A percentile compares a stretch with the other conserved stretches of the same genome.
Evolutionary conservation across 108 stramenopile species (phyloP).

Genomic region (Thalassiosira profunda): DNA sequence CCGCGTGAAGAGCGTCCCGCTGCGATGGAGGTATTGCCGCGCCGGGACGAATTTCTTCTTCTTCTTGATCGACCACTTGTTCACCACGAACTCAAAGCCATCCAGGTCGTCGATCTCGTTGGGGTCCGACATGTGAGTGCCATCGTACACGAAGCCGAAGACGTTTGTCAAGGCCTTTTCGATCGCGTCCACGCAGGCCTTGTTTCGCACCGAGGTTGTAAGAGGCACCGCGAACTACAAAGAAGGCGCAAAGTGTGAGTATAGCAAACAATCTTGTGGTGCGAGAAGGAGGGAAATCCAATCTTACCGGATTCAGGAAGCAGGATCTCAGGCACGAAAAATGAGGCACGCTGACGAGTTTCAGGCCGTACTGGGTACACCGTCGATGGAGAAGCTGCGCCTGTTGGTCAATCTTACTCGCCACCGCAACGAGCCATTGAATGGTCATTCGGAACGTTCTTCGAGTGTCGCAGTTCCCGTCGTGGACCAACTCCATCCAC

Average conservation of each 20-base stretch:
- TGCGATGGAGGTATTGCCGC: constrained; percentile 81
- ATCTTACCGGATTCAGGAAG: constrained; percentile 70
- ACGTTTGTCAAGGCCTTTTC: constrained; percentile 45
- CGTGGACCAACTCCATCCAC: constrained; percentile 83
- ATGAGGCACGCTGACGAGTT: constrained; percentile 69
- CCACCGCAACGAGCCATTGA: constrained; percentile 91
- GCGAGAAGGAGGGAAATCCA: background rate
- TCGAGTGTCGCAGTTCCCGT: constrained; percentile 71
- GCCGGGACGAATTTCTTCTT: constrained; percentile 49
- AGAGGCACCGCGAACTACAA: constrained; percentile 66
- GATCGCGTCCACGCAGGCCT: constrained; percentile 45
- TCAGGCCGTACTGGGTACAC: constrained; percentile 82
- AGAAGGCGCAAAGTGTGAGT: constrained; percentile 1
- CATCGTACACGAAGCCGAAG: constrained; percentile 86
- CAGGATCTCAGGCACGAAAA: constrained; percentile 60
- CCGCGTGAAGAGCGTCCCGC: constrained; percentile 68
- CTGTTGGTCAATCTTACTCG: constrained; percentile 84
- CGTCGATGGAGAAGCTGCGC: constrained; percentile 80
- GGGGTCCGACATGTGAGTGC: constrained; percentile 67
- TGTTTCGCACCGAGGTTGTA: constrained; percentile 51
- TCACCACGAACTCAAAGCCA: constrained; percentile 68
- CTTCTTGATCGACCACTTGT: constrained; percentile 44
- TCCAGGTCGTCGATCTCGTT: constrained; percentile 60
- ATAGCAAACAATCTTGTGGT: background rate
- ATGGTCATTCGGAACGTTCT: constrained; percentile 85